A percentile compares a stretch with the other conserved stretches of the same genome.
Evolutionary conservation across 1,284 basidiomycete genomes (phyloP).

Genomic region (Pisolithus thermaeus): DNA sequence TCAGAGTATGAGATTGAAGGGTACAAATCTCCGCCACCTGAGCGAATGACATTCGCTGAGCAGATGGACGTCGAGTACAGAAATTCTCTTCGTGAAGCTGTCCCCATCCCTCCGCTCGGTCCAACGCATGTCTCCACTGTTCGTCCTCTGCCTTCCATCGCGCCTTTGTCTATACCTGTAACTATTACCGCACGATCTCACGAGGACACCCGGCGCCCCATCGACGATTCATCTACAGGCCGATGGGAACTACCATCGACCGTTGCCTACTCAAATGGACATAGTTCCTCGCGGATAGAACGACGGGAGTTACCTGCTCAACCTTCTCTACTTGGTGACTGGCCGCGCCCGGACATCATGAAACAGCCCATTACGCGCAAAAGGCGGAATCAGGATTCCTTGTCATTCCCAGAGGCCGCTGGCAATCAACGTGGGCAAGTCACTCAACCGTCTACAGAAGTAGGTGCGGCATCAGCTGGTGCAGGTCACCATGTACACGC

Average conservation of each 20-base stretch:
- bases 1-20: conserved; percentile 45
- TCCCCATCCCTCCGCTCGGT: conserved; percentile 12
- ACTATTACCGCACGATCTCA: conserved; percentile 11
- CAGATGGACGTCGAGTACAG: conserved; percentile 18
- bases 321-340: conserved; percentile 44
- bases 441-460: background rate
- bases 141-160: background rate
- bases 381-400: conserved; percentile 21
- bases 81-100: conserved; percentile 21
- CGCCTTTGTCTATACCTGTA: conserved; percentile 5
- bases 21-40: conserved; percentile 24
- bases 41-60: conserved; percentile 9
- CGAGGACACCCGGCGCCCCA: conserved; percentile 4
- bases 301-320: conserved; percentile 12
- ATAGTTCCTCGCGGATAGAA: conserved; percentile 13
- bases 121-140: background rate
- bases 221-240: conserved; percentile 6
- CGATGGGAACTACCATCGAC: conserved; percentile 9
- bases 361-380: conserved; percentile 31
- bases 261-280: conserved; percentile 28
- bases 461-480: background rate
- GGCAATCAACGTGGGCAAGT: background rate
- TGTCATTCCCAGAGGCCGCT: conserved; percentile 16
- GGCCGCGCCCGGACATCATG: conserved; percentile 49
- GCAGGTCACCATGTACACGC: background rate